phyloP scores from a whole-genome alignment of 139 green algal species.

The Medakamo hakoo region DNA sequence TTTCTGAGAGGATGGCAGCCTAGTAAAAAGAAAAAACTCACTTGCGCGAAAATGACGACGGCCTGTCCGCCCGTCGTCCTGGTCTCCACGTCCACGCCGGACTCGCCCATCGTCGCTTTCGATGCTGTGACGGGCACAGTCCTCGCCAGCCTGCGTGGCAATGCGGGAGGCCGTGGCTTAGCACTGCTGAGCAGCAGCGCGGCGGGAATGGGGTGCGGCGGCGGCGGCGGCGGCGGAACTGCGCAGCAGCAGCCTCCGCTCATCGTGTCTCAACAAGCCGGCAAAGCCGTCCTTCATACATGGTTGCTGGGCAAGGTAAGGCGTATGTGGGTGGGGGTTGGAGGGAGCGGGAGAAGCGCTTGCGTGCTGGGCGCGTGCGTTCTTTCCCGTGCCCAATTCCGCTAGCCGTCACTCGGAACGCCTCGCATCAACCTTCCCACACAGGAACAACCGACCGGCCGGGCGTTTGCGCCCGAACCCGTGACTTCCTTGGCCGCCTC shows the following conservation, averaged over 20 bases:
- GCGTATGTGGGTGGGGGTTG: not conserved
- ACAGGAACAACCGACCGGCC: conserved; percentile 56
- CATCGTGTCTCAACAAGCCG: conserved; percentile 36
- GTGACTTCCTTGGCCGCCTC: conserved; percentile 32
- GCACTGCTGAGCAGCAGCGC: too few relatives aligned
- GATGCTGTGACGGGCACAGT: too few relatives aligned
- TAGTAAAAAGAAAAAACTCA: not conserved
- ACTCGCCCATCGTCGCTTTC: too few relatives aligned
- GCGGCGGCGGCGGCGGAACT: too few relatives aligned
- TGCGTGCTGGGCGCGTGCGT: not conserved
- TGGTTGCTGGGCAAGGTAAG: conserved; percentile 66
- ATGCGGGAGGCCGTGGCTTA: too few relatives aligned
- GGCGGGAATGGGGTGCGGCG: too few relatives aligned
- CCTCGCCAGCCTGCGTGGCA: too few relatives aligned
- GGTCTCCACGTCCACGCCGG: too few relatives aligned
- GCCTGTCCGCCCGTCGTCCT: too few relatives aligned
- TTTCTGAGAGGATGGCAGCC: not conserved
- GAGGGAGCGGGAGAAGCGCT: not conserved
- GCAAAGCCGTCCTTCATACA: conserved; percentile 46
- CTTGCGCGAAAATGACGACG: too few relatives aligned
- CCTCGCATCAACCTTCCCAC: not conserved
- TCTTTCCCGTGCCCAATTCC: not conserved
- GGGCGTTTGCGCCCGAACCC: conserved; percentile 44
- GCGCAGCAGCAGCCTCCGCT: not conserved
- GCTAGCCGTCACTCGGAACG: not conserved